These are phyloP conservation scores for Fonsecaea nubica DNA, from an alignment of 2,329 filamentous ascomycete species.

Conservation along the genomic window DNA sequence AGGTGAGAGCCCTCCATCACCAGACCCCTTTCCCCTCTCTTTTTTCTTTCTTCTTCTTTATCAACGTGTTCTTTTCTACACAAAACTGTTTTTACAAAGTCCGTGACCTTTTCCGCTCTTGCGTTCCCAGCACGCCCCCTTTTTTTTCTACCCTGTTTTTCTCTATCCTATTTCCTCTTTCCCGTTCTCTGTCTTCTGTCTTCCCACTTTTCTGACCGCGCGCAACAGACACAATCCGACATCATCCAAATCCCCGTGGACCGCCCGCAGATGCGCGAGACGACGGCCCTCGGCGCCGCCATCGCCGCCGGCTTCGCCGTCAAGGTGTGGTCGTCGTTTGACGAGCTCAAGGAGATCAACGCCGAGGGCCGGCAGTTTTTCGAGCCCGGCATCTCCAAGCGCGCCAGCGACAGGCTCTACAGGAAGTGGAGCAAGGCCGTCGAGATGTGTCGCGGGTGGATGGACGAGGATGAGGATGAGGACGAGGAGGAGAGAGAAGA, in stretches of 20 bases:
- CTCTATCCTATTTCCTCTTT: too few relatives aligned
- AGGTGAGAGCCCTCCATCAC: slow-evolving; percentile 46
- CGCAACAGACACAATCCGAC: slow-evolving; percentile 70
- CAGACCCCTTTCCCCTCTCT: not conserved
- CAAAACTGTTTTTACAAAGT: too few relatives aligned
- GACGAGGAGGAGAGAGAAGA: slow-evolving; percentile 19
- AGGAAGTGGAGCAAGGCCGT: slow-evolving; percentile 77
- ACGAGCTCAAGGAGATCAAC: slow-evolving; percentile 76
- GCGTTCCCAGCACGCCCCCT: too few relatives aligned
- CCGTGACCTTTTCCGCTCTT: too few relatives aligned
- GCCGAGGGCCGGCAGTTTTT: slow-evolving; percentile 73
- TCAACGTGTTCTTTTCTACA: too few relatives aligned
- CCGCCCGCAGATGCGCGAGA: slow-evolving; percentile 83
- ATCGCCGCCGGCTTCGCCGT: slow-evolving; percentile 86
- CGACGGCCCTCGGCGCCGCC: slow-evolving; percentile 84
- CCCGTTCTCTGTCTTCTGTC: too few relatives aligned
- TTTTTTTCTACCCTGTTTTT: too few relatives aligned
- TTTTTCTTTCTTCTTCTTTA: not conserved
- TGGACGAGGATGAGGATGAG: slow-evolving; percentile 42
- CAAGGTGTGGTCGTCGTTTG: slow-evolving; percentile 76
- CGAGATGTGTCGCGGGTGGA: slow-evolving; percentile 78
- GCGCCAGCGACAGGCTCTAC: slow-evolving; percentile 69
- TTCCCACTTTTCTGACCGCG: too few relatives aligned
- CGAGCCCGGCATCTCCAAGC: slow-evolving; percentile 66
- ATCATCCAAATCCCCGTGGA: slow-evolving; percentile 83